Base-by-base conservation (phyloP, 768 basidiomycete genomes). In the Amanita thiersii region DNA sequence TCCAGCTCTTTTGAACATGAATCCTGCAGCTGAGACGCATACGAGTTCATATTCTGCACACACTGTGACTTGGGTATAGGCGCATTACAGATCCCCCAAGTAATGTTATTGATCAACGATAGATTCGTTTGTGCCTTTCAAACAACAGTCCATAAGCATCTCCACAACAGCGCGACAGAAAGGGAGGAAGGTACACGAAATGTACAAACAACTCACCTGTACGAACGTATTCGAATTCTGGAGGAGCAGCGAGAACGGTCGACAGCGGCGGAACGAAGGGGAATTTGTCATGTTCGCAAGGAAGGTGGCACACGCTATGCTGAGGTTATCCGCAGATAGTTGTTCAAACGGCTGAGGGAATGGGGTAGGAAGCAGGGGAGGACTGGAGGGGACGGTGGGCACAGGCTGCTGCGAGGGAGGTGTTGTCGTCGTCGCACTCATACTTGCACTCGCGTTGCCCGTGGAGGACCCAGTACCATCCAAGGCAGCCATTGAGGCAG, bases 51-150 rank as follows among this genome's bases (percentile, higher is more conserved):
- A 48, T 82, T 84, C 20, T 61, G 48, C n/a, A 60, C 50, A 50
- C 88, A 92, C 46, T 79, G 69, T 17, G 59, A 65, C 10, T 61
- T 55, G 2, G 56, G 52, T 1, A 59, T 52, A 11, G 55, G 60
- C 4, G 85, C 84, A 50, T 87, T 81, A 58, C 89, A 92, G 0
- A 82, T 86, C 2, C 84, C 85, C 80, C 85, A 86, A 5, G 90
- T 53, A 37, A 87, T 64, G 6, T 64, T 58, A 52, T 89, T 90
- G 52, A 87, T 66, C 25, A 70, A 55, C 1, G 75, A 72, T 29
- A 76, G 53, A 58, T 85, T 79, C 2, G 58, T 53, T 60, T 84
- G 81, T 25, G 80, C 78, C 84, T 87, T 44, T 26, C 19, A 9
- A 47, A 18, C 45, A 53, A 5, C 37, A 50, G 34, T 28, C 18